phyloP scores from a whole-genome alignment of 768 basidiomycete species.

The Daedaleopsis sinensis region DNA sequence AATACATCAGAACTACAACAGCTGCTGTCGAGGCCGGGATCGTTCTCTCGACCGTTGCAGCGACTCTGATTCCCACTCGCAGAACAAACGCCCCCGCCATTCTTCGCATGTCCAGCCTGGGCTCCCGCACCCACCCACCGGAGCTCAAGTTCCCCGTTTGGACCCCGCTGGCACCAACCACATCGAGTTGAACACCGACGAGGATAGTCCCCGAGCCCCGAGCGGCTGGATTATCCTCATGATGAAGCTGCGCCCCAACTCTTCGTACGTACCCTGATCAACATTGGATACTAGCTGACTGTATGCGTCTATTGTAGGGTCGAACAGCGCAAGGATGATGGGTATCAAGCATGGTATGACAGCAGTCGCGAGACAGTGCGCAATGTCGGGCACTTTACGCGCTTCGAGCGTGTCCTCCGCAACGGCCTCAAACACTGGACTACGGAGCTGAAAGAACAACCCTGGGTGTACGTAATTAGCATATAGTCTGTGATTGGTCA shows the following conservation, averaged over 20 bases:
- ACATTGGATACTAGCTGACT: background rate
- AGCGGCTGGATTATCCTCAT: background rate
- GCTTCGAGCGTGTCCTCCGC: background rate
- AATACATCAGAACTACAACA: too few relatives aligned
- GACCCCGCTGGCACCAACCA: too few relatives aligned
- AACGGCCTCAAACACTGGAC: background rate
- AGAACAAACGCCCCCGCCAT: too few relatives aligned
- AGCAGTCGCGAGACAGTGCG: background rate
- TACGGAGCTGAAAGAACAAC: background rate
- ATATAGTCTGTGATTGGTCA: too few relatives aligned
- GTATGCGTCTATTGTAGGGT: background rate
- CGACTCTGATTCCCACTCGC: too few relatives aligned
- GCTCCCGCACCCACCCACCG: too few relatives aligned
- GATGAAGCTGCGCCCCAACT: background rate
- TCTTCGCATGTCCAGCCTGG: too few relatives aligned
- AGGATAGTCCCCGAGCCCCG: too few relatives aligned
- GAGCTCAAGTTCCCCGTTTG: too few relatives aligned
- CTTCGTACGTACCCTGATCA: background rate
- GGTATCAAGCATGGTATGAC: background rate
- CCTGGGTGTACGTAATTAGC: background rate
- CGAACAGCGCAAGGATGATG: background rate
- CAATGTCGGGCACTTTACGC: background rate
- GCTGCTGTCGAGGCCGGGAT: too few relatives aligned
- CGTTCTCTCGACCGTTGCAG: too few relatives aligned
- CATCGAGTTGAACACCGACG: too few relatives aligned